Base-by-base conservation (phyloP, 352 stramenopile genomes). In the Pythium insidiosum region DNA sequence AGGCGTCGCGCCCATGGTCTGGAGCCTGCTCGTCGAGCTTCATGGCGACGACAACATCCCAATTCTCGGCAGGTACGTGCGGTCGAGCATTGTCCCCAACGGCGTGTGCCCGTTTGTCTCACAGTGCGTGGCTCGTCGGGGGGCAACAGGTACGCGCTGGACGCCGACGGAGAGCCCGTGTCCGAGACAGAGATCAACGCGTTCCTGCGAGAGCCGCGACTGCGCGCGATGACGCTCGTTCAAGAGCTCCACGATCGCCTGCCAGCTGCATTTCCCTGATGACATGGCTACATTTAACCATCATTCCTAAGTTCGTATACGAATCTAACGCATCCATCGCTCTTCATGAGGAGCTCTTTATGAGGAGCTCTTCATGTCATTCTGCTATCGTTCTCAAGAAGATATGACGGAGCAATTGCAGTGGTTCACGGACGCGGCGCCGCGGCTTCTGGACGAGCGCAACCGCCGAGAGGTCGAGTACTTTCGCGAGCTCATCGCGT, bases 1-100 rank as follows among this genome's bases (percentile, higher is more conserved):
- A 2, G 68, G 68, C 31, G 75, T 91, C 29, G 64, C 69, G 22
- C 73, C 78, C 6, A 83, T 91, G 60, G 75, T 91, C 12, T 91
- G 75, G 75, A 72, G 68, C 25, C 43, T 91, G 3, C 66, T 88
- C 18, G 63, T 50, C 9, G 75, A 83, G 52, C 49, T 87, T 7
- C 68, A 91, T 44, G 73, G 75, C 13, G 44, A 59, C 1, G 70
- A 67, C 29, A 68, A 83, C 22, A 63, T 71, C 5, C 78, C 78
- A 9, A 23, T 62, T 6, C 43, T 47, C 24, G 53, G 41, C 23
- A 53, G 53, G 47, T 58, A 43, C 12, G 37, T 43, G 16, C 12
- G 12, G 12, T 39, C 18, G 12, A 18, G 12, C 10, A 16, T 29
- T 43, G 13, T 39, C n/a, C 15, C 28, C 28, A 34, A 34, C 28